Conservation (phyloP, 495 filamentous ascomycete genomes). For the Hypomontagnella submonticulosa region DNA sequence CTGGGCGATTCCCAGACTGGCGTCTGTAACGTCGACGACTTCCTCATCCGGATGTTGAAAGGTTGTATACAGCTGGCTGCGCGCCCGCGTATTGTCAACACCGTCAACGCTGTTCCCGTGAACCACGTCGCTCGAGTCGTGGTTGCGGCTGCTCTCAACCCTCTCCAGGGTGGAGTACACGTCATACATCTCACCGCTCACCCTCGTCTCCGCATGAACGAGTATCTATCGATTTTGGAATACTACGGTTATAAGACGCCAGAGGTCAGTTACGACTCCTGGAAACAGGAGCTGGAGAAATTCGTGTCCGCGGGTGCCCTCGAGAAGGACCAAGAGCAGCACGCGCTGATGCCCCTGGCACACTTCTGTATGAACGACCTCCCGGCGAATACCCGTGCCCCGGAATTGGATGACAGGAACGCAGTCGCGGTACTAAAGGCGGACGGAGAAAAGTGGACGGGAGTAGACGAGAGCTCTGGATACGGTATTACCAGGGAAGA, state of each 20-base stretch:
- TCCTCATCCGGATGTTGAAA: constrained; percentile 88
- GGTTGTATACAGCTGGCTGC: constrained; percentile 83
- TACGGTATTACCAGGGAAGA: constrained; percentile 72
- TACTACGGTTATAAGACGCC: constrained; percentile 81
- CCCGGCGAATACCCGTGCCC: constrained; percentile 79
- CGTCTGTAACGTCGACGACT: constrained; percentile 88
- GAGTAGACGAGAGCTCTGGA: constrained; percentile 70
- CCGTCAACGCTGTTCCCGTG: constrained; percentile 91
- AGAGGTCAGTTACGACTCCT: constrained; percentile 70
- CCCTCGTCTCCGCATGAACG: constrained; percentile 81
- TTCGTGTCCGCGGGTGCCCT: constrained; percentile 67
- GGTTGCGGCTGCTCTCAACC: constrained; percentile 75
- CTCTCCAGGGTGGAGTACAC: constrained; percentile 62
- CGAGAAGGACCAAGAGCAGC: constrained; percentile 68
- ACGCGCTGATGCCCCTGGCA: constrained; percentile 85
- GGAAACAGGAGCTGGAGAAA: constrained; percentile 65
- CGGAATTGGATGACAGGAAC: constrained; percentile 82
- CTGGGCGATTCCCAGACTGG: constrained; percentile 79
- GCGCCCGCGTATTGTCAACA: constrained; percentile 83
- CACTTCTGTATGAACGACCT: constrained; percentile 86
- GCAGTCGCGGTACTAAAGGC: constrained; percentile 69
- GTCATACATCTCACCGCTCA: constrained; percentile 78
- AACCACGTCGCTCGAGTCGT: constrained; percentile 84
- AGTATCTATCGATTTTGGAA: constrained; percentile 77
- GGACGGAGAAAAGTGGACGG: constrained; percentile 69